These are phyloP conservation scores for Fraxinus cuspidata DNA, from an alignment of 257 asterid species.

Conservation along the genomic window DNA sequence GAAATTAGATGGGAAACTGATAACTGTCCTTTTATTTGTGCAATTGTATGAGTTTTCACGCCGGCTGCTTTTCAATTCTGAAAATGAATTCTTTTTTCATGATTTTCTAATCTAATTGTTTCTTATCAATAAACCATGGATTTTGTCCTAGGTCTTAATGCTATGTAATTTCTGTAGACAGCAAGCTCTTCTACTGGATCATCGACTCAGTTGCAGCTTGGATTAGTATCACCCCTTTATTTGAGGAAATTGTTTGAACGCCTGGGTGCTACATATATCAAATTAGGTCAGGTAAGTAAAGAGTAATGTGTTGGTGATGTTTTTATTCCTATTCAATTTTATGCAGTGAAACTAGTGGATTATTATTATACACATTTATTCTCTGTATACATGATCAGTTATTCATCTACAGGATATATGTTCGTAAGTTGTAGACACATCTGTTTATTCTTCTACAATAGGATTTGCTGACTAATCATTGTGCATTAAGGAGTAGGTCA, in stretches of 20 bases:
- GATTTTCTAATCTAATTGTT: constrained; percentile 15
- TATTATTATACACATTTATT: background rate
- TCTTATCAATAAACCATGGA: background rate
- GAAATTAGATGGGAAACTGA: background rate
- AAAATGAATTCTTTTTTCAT: background rate
- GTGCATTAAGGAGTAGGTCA: constrained; percentile 7
- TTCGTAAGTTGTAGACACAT: background rate
- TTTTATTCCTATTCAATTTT: background rate
- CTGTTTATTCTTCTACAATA: background rate
- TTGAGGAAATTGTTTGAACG: constrained; percentile 91
- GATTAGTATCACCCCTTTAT: constrained; percentile 82
- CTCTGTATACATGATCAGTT: constrained; percentile 9
- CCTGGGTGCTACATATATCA: constrained; percentile 96
- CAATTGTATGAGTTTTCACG: constrained; percentile 12
- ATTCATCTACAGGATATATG: constrained; percentile 1
- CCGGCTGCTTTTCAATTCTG: constrained; percentile 4
- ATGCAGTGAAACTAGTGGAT: background rate
- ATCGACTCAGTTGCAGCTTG: constrained; percentile 81
- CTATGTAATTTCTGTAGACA: constrained; percentile 45
- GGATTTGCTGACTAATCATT: background rate
- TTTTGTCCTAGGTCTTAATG: constrained; percentile 20
- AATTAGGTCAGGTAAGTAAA: constrained; percentile 84
- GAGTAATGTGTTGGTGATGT: background rate
- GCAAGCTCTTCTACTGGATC: constrained; percentile 67
- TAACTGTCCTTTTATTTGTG: constrained; percentile 4